Conservation (phyloP, 176 grass and related monocot genomes). For the Carex scoparia region DNA sequence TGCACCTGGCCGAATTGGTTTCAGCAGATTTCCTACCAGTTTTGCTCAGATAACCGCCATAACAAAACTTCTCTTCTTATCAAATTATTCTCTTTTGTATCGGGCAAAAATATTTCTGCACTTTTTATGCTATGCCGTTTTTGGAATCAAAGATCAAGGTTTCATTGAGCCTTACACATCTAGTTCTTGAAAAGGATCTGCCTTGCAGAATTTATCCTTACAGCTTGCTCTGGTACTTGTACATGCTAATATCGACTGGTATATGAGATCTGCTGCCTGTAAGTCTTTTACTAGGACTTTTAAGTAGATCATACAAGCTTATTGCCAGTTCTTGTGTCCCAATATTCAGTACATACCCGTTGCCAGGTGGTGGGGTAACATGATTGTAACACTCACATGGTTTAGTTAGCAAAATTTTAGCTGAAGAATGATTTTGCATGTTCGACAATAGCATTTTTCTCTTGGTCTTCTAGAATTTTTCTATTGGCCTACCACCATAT, state of each 20-base stretch:
- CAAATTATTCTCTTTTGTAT: background rate
- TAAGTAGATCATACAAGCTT: background rate
- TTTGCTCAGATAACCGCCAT: background rate
- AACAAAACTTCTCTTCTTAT: background rate
- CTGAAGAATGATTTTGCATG: background rate
- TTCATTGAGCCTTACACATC: background rate
- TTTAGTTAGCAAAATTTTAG: background rate
- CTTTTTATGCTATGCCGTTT: background rate
- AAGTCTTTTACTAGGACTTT: background rate
- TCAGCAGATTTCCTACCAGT: background rate
- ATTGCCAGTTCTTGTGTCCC: background rate
- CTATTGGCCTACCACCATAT: background rate
- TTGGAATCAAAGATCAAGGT: background rate
- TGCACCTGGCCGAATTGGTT: background rate
- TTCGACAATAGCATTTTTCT: background rate
- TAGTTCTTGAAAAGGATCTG: background rate
- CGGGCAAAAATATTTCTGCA: background rate
- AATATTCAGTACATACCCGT: background rate
- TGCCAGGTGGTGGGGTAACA: background rate
- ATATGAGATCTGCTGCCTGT: background rate
- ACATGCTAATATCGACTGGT: background rate
- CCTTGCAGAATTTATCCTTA: background rate
- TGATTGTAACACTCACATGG: background rate
- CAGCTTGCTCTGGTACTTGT: background rate
- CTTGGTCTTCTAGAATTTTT: background rate